A percentile compares a stretch with the other conserved stretches of the same genome.
Evolutionary conservation across 352 stramenopile species (phyloP).

Genomic region (Pythium phragmiticola): DNA sequence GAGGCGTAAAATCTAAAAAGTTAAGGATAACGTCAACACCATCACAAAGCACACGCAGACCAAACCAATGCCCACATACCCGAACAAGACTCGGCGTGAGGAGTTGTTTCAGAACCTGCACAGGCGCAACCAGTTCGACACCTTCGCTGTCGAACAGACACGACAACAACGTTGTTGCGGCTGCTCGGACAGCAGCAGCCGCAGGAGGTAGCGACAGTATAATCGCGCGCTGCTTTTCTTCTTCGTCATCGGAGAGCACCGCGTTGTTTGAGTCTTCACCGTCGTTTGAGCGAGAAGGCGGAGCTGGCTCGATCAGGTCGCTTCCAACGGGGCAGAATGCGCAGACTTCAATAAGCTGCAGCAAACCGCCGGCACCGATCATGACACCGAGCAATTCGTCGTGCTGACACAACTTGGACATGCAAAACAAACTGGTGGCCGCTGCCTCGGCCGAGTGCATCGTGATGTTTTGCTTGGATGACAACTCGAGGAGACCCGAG

Average conservation of each 20-base stretch:
- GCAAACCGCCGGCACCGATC: constrained; percentile 59
- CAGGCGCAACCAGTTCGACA: constrained; percentile 29
- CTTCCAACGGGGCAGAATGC: constrained; percentile 61
- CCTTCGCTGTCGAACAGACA: constrained; percentile 52
- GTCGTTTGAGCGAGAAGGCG: constrained; percentile 8
- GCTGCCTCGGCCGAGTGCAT: constrained; percentile 58
- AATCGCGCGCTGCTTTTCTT: constrained; percentile 24
- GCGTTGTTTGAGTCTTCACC: constrained; percentile 30
- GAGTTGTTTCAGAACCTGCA: constrained; percentile 71
- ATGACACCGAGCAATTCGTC: constrained; percentile 53
- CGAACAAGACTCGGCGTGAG: constrained; percentile 77
- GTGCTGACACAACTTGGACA: constrained; percentile 62
- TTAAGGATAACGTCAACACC: background rate
- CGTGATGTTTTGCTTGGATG: constrained; percentile 57
- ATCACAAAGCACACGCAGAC: background rate
- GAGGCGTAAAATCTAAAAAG: constrained; percentile 49
- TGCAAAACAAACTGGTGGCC: constrained; percentile 55
- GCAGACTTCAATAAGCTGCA: constrained; percentile 67
- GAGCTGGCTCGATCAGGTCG: constrained; percentile 23
- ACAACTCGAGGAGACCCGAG: constrained; percentile 55
- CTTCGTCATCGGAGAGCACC: constrained; percentile 21
- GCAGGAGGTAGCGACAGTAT: constrained; percentile 36
- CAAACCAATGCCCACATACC: constrained; percentile 29
- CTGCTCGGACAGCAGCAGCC: constrained; percentile 51
- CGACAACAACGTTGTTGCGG: constrained; percentile 54